phyloP scores from a whole-genome alignment of 257 asterid genomes.

The Fraxinus excelsior region DNA sequence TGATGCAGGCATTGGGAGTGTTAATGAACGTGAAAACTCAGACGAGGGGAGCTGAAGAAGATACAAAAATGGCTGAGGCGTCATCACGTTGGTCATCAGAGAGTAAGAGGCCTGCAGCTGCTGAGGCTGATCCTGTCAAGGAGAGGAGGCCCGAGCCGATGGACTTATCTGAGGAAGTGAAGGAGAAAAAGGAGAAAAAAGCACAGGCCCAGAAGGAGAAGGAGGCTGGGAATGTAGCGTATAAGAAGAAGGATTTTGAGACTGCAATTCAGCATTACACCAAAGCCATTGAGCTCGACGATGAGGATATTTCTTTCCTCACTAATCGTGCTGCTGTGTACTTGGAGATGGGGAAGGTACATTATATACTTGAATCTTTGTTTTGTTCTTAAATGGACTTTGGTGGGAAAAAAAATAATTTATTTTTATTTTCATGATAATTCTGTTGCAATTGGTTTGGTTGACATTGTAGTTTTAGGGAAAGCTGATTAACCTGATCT shows the following conservation, averaged over 20 bases:
- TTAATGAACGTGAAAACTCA: constrained; percentile 63
- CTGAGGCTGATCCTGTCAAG: constrained; percentile 47
- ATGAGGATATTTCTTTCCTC: constrained; percentile 77
- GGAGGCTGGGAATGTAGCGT: constrained; percentile 85
- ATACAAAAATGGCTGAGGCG: constrained; percentile 34
- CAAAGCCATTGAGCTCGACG: constrained; percentile 71
- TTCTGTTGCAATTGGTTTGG: neutral
- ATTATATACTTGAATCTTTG: neutral
- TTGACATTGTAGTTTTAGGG: neutral
- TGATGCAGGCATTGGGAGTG: constrained; percentile 81
- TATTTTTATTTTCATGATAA: too few species aligned
- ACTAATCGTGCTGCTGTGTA: constrained; percentile 96
- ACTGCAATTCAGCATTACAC: constrained; percentile 75
- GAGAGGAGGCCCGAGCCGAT: constrained; percentile 52
- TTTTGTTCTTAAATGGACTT: neutral
- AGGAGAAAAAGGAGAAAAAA: constrained; percentile 56
- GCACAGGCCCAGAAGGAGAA: constrained; percentile 71
- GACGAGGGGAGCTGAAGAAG: constrained; percentile 49
- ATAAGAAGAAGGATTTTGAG: constrained; percentile 91
- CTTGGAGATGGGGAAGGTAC: constrained; percentile 94
- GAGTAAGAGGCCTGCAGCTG: constrained; percentile 54
- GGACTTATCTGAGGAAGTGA: constrained; percentile 33
- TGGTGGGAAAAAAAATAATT: neutral
- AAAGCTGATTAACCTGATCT: neutral
- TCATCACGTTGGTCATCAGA: constrained; percentile 35